Conservation (phyloP, 1,284 basidiomycete genomes). For the Coniferiporia sulphurascens region DNA sequence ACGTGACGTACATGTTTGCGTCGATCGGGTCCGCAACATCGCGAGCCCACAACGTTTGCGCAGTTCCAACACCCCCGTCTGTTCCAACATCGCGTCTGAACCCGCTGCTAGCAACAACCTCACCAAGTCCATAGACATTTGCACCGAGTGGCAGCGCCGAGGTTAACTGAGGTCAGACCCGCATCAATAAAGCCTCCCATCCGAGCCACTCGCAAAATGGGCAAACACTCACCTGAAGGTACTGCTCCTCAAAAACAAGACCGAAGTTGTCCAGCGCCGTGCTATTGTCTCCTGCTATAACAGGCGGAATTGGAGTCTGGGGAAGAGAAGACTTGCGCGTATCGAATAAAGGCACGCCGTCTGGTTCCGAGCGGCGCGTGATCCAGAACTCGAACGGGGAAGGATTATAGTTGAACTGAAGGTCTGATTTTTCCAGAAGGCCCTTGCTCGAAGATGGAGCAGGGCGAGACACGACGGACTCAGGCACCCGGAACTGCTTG, state of each 20-base stretch:
- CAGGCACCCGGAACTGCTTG: slow-evolving; percentile 66
- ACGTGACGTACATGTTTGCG: slow-evolving; percentile 48
- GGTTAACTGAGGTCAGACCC: slow-evolving; percentile 41
- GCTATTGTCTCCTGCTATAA: slow-evolving; percentile 40
- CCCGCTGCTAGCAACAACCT: slow-evolving; percentile 63
- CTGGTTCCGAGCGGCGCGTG: slow-evolving; percentile 55
- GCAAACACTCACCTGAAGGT: slow-evolving; percentile 40
- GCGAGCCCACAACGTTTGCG: slow-evolving; percentile 70
- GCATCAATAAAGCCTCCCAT: too few species aligned
- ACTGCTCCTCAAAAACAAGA: slow-evolving; percentile 75
- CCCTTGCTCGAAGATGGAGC: slow-evolving; percentile 28
- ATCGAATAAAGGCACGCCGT: slow-evolving; percentile 64
- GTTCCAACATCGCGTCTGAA: slow-evolving; percentile 58
- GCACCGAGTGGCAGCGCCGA: slow-evolving; percentile 59
- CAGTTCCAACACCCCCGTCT: slow-evolving; percentile 47
- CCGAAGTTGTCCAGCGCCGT: slow-evolving; percentile 55
- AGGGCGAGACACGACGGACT: slow-evolving; percentile 50
- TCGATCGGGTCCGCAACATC: slow-evolving; percentile 57
- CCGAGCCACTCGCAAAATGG: slow-evolving; percentile 26
- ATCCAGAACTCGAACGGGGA: slow-evolving; percentile 79
- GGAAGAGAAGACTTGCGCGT: slow-evolving; percentile 58
- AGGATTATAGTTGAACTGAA: slow-evolving; percentile 63
- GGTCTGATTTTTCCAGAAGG: slow-evolving; percentile 42
- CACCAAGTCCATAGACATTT: slow-evolving; percentile 77
- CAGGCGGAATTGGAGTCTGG: slow-evolving; percentile 46